These are phyloP conservation scores for Yamadazyma triangularis DNA, from an alignment of 1,139 yeast species.

Conservation along the genomic window DNA sequence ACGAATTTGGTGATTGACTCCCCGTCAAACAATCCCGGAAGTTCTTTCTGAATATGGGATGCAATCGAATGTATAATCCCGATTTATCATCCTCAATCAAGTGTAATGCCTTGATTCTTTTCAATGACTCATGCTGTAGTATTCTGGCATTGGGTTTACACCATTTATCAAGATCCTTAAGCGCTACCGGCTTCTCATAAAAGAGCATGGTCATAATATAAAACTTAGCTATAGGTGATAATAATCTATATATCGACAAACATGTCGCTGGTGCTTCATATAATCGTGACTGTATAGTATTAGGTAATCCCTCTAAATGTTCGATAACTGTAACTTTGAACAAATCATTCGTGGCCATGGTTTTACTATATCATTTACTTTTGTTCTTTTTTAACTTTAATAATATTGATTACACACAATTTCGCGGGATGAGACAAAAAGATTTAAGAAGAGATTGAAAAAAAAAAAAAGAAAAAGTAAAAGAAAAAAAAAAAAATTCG, in stretches of 20 bases:
- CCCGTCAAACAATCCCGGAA: conserved; percentile 86
- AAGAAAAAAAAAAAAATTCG: too few relatives aligned
- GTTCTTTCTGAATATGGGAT: conserved; percentile 69
- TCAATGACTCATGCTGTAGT: conserved; percentile 71
- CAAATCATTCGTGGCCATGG: too few relatives aligned
- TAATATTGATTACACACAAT: too few relatives aligned
- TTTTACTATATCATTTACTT: too few relatives aligned
- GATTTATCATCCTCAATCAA: conserved; percentile 62
- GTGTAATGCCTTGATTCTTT: conserved; percentile 72
- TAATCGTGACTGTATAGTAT: conserved; percentile 71
- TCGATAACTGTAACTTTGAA: conserved; percentile 69
- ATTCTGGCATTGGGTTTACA: conserved; percentile 54
- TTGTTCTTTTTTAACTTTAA: too few relatives aligned
- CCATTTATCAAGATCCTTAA: conserved; percentile 71
- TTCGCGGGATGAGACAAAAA: too few relatives aligned
- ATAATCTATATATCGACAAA: conserved; percentile 78
- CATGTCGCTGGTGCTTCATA: conserved; percentile 88
- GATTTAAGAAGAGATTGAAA: too few relatives aligned
- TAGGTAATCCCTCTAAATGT: conserved; percentile 85
- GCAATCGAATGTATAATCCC: conserved; percentile 55
- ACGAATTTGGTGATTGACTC: conserved; percentile 47
- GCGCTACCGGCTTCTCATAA: conserved; percentile 66
- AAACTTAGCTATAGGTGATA: conserved; percentile 87
- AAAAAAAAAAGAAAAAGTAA: too few relatives aligned
- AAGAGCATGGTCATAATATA: conserved; percentile 85